Percentiles rank a stretch among this genome's conserved stretches.
These are phyloP conservation scores for Leccinum ochraceum DNA, from an alignment of 768 basidiomycete species.

Conservation along the genomic window DNA sequence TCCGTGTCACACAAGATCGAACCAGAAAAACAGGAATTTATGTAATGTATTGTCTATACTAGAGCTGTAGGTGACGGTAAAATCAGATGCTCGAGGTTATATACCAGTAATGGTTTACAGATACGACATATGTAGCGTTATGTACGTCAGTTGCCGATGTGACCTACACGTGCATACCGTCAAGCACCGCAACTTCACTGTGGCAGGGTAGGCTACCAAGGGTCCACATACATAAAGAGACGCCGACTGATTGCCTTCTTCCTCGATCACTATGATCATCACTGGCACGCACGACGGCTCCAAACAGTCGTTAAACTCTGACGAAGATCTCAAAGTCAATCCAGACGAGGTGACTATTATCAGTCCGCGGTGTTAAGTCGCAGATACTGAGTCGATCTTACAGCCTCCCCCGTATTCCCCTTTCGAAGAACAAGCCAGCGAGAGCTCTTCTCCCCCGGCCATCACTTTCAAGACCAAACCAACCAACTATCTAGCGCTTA, in stretches of 20 bases:
- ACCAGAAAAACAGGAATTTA: background rate
- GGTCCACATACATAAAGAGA: background rate
- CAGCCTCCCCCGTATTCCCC: slow-evolving; percentile 31
- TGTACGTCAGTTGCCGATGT: slow-evolving; percentile 1
- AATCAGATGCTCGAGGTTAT: background rate
- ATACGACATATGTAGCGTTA: slow-evolving; percentile 12
- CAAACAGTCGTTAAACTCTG: background rate
- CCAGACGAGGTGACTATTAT: slow-evolving; percentile 10
- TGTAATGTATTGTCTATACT: slow-evolving; percentile 1
- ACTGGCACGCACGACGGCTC: background rate
- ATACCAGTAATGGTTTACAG: slow-evolving; percentile 5
- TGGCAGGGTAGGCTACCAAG: background rate
- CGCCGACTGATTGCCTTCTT: background rate
- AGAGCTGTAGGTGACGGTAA: background rate
- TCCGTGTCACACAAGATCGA: background rate
- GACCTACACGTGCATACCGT: too few relatives aligned
- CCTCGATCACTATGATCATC: slow-evolving; percentile 11
- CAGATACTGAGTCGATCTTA: background rate
- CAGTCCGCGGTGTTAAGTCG: background rate
- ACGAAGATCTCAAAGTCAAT: background rate
- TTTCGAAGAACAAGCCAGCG: background rate
- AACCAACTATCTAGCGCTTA: slow-evolving; percentile 26
- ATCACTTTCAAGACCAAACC: slow-evolving; percentile 28
- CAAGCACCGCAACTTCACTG: too few relatives aligned
- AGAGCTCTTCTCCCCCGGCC: background rate